These are phyloP conservation scores for Royoungia palumana DNA, from an alignment of 768 basidiomycete genomes.

Conservation along the genomic window DNA sequence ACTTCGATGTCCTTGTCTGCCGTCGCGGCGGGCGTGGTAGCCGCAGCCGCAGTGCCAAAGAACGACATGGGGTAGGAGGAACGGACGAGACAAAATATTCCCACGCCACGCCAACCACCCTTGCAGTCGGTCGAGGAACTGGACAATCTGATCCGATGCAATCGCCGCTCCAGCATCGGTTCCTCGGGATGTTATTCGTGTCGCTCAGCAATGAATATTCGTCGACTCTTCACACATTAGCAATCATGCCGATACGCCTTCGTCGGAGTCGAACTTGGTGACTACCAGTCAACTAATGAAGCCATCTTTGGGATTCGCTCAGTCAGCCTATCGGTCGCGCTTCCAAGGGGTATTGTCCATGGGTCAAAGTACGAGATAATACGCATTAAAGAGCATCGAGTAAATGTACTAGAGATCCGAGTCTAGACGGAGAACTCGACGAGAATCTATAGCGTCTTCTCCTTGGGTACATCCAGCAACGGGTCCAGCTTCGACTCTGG, in stretches of 20 bases:
- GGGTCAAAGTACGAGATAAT: background rate
- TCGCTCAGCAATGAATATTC: no score
- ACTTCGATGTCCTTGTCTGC: constrained; percentile 81
- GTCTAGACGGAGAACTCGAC: constrained; percentile 2
- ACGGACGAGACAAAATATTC: constrained; percentile 10
- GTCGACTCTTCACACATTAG: no score
- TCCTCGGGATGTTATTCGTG: no score
- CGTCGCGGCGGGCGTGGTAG: constrained; percentile 36
- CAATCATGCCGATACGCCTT: no score
- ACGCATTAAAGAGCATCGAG: constrained; percentile 18
- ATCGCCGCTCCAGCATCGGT: no score
- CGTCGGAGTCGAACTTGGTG: no score
- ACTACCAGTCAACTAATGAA: no score
- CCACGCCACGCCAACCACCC: constrained; percentile 27
- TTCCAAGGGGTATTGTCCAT: background rate
- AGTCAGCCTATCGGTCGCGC: no score
- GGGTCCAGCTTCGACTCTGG: constrained; percentile 85
- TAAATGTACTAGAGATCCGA: constrained; percentile 15
- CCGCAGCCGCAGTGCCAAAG: constrained; percentile 34
- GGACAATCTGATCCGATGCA: no score
- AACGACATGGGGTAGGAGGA: constrained; percentile 37
- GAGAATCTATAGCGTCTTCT: constrained; percentile 21
- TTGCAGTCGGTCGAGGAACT: no score
- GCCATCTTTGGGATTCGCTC: no score
- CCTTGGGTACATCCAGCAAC: constrained; percentile 52